Conservation (phyloP, 2,329 filamentous ascomycete genomes). For the Macrophomina phaseolina region DNA sequence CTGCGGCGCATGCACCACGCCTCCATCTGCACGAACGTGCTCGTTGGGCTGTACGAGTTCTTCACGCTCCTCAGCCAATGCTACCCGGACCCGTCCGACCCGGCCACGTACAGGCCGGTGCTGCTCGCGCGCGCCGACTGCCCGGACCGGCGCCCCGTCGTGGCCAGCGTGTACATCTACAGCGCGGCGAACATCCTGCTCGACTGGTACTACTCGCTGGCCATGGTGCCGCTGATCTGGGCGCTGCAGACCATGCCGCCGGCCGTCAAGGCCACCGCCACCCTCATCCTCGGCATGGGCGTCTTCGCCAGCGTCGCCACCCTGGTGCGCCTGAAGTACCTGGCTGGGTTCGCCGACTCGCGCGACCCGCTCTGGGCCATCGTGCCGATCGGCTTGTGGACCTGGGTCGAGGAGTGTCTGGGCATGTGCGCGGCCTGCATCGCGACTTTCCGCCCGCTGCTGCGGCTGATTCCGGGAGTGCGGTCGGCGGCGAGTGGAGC, state of each 20-base stretch:
- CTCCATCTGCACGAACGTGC: background rate
- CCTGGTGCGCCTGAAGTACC: slow-evolving; percentile 15
- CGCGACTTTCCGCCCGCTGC: slow-evolving; percentile 6
- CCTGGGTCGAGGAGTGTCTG: slow-evolving; percentile 5
- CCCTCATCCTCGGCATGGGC: slow-evolving; percentile 13
- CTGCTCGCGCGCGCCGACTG: background rate
- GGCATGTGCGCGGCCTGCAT: slow-evolving; percentile 22
- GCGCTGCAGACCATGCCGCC: slow-evolving; percentile 10
- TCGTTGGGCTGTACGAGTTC: slow-evolving; percentile 11
- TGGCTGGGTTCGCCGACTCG: slow-evolving; percentile 13
- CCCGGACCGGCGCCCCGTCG: background rate
- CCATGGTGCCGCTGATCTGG: slow-evolving; percentile 24
- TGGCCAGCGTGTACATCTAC: slow-evolving; percentile 15
- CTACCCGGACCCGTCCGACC: background rate
- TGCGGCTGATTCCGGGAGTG: background rate
- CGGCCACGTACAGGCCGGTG: background rate
- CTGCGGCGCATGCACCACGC: slow-evolving; percentile 15
- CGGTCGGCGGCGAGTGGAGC: background rate
- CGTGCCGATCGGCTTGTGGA: background rate
- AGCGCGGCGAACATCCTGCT: slow-evolving; percentile 9
- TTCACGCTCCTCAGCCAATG: slow-evolving; percentile 17
- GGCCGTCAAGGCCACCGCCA: slow-evolving; percentile 4
- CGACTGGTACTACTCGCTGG: slow-evolving; percentile 26
- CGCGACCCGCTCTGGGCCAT: slow-evolving; percentile 5
- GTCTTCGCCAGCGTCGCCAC: slow-evolving; percentile 14